Conservation (phyloP, 208 protist genomes). For the Hexamita inflata region DNA sequence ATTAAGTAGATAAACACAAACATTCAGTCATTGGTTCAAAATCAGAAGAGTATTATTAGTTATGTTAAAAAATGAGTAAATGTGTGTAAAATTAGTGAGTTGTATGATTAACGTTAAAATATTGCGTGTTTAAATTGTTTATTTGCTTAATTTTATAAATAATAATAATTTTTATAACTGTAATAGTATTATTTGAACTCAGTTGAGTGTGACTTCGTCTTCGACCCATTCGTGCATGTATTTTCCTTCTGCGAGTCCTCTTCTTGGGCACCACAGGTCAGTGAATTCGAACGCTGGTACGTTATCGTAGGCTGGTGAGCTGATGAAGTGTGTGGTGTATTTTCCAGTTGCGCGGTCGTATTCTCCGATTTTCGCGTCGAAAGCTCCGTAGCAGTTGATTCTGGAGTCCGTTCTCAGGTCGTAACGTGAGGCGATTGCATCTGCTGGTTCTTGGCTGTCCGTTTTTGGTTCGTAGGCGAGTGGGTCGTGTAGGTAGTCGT, state of each 20-base stretch:
- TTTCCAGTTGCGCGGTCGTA: neutral
- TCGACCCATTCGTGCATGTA: constrained; percentile 8
- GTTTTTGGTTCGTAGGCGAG: neutral
- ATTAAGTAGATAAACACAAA: too few relatives aligned
- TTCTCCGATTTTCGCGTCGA: neutral
- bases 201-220: too few relatives aligned
- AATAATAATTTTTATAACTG: too few relatives aligned
- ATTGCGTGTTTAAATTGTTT: too few relatives aligned
- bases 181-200: too few relatives aligned
- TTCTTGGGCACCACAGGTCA: constrained; percentile 2
- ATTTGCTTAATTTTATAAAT: too few relatives aligned
- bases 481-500: neutral
- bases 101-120: too few relatives aligned
- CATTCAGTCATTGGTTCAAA: too few relatives aligned
- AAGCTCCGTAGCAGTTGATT: neutral
- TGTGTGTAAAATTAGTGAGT: too few relatives aligned
- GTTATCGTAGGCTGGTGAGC: neutral
- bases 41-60: too few relatives aligned
- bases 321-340: neutral
- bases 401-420: neutral
- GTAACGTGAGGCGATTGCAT: neutral
- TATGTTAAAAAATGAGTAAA: too few relatives aligned
- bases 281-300: neutral
- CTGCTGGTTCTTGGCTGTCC: neutral
- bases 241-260: neutral